Conservation (phyloP, 1,139 yeast genomes). For the Protomyces inouyei region DNA sequence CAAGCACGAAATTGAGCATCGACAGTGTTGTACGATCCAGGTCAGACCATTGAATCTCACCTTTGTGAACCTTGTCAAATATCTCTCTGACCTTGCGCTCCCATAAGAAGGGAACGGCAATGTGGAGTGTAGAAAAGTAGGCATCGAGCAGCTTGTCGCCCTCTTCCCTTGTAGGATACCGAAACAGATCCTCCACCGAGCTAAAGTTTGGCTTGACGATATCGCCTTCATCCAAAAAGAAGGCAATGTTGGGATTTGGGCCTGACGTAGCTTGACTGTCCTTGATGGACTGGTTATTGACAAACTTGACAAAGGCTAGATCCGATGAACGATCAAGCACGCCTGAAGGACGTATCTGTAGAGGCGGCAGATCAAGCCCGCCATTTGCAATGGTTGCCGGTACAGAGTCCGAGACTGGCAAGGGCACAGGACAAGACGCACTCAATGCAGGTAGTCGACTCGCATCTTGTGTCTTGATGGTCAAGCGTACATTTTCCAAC, state of each 20-base stretch:
- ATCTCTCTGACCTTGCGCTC: conserved; percentile 20
- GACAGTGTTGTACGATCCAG: conserved; percentile 29
- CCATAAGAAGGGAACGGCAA: conserved; percentile 23
- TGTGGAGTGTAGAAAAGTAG: conserved; percentile 24
- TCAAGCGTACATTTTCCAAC: not conserved
- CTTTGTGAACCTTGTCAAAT: conserved; percentile 16
- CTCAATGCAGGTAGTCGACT: not conserved
- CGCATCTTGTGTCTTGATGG: not conserved
- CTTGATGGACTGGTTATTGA: conserved; percentile 12
- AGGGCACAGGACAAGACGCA: not conserved
- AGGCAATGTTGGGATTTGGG: conserved; percentile 6
- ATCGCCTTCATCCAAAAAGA: conserved; percentile 16
- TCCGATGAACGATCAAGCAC: conserved; percentile 20
- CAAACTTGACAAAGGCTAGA: conserved; percentile 24
- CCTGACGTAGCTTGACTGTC: conserved; percentile 1
- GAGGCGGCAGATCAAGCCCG: conserved; percentile 16
- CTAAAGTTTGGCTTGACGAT: conserved; percentile 19
- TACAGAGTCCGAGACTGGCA: not conserved
- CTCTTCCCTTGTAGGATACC: conserved; percentile 17
- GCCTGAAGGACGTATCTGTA: conserved; percentile 17
- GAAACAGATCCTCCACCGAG: conserved; percentile 22
- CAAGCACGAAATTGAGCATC: conserved; percentile 29
- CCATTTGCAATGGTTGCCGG: conserved; percentile 10
- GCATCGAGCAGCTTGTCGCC: conserved; percentile 20
- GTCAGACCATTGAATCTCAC: conserved; percentile 24